A percentile compares a stretch with the other conserved stretches of the same genome.
Conservation (phyloP, 352 stramenopile species). For the Globisporangium nagaii region DNA sequence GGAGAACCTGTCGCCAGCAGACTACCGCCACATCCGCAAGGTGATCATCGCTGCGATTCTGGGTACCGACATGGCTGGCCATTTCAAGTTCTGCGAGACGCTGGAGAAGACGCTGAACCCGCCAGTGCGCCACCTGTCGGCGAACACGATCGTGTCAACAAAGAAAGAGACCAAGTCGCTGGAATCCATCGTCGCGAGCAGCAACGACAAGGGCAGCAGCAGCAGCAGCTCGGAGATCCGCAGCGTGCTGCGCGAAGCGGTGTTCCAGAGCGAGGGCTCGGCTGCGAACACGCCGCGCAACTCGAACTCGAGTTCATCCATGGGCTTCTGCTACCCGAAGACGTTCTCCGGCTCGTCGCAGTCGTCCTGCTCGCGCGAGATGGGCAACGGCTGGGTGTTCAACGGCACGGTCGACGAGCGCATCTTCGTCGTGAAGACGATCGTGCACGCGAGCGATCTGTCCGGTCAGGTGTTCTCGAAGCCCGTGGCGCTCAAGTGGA, state of each 20-base stretch:
- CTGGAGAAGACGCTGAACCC: slow-evolving; percentile 71
- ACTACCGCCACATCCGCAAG: slow-evolving; percentile 83
- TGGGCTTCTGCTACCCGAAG: slow-evolving; percentile 7
- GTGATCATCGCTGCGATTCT: slow-evolving; percentile 87
- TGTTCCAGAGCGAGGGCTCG: slow-evolving; percentile 44
- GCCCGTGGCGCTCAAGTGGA: slow-evolving; percentile 87
- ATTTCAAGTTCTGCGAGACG: slow-evolving; percentile 83
- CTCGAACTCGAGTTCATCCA: background rate
- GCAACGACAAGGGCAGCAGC: background rate
- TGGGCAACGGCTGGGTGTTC: slow-evolving; percentile 46
- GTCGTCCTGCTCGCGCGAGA: slow-evolving; percentile 19
- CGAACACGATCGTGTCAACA: slow-evolving; percentile 23
- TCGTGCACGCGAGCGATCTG: slow-evolving; percentile 86
- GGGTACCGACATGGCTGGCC: slow-evolving; percentile 87
- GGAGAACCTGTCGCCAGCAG: slow-evolving; percentile 53
- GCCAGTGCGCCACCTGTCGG: slow-evolving; percentile 41
- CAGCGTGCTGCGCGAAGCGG: slow-evolving; percentile 54
- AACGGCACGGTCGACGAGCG: slow-evolving; percentile 72
- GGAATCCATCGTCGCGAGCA: background rate
- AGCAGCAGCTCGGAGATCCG: slow-evolving; percentile 22
- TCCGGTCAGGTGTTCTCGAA: slow-evolving; percentile 83
- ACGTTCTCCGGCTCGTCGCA: slow-evolving; percentile 3
- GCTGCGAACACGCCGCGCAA: slow-evolving; percentile 26
- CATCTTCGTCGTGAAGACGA: slow-evolving; percentile 76
- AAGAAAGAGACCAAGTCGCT: slow-evolving; percentile 22